These are phyloP conservation scores for Eimeria maxima DNA, from an alignment of 169 alveolate species.

Conservation along the genomic window DNA sequence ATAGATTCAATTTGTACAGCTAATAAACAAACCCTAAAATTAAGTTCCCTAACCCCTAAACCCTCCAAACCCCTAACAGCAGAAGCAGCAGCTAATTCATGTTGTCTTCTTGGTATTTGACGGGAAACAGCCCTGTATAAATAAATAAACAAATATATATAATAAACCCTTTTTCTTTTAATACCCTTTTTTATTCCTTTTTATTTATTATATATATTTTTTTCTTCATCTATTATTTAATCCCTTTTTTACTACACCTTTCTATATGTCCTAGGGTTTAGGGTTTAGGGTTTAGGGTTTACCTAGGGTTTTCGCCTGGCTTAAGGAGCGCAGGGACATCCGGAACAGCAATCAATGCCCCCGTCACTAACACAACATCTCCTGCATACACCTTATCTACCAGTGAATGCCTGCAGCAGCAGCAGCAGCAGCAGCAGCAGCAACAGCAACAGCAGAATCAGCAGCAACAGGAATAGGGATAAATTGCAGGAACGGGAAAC, in stretches of 20 bases:
- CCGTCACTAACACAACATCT: conserved; percentile 96
- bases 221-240: too few relatives aligned
- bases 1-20: conserved; percentile 60
- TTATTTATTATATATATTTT: too few relatives aligned
- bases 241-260: too few relatives aligned
- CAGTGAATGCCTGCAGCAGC: conserved; percentile 89
- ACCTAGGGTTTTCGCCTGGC: conserved; percentile 94
- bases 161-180: too few relatives aligned
- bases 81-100: conserved; percentile 13
- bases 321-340: conserved; percentile 95
- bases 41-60: conserved; percentile 71
- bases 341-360: conserved; percentile 97
- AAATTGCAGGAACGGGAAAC: too few relatives aligned
- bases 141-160: too few relatives aligned
- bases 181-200: too few relatives aligned
- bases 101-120: conserved; percentile 36
- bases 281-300: too few relatives aligned
- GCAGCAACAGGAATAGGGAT: too few relatives aligned
- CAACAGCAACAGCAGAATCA: neutral
- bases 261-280: too few relatives aligned
- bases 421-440: conserved; percentile 34
- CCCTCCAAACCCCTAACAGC: conserved; percentile 49
- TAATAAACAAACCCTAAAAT: conserved; percentile 30
- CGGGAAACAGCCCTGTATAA: conserved; percentile 29
- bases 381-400: conserved; percentile 99